Percentiles rank a stretch among this genome's conserved stretches.
Evolutionary conservation across 2,329 filamentous ascomycete genomes (phyloP).

Genomic region (Penicillium sp.): DNA sequence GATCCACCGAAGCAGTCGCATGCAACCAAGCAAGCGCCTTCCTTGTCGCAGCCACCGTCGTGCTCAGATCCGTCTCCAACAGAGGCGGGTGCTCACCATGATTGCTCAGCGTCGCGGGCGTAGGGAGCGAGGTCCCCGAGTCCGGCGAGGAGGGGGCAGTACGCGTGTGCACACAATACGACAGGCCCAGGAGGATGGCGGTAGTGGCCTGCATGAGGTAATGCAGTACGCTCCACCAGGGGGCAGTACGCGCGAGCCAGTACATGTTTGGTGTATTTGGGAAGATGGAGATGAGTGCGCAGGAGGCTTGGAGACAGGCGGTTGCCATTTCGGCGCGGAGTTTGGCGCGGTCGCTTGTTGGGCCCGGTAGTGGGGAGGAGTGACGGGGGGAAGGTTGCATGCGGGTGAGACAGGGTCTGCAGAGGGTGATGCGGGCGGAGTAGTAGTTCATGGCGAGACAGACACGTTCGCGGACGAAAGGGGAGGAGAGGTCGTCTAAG

Average conservation of each 20-base stretch:
- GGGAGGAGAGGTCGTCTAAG: conserved; percentile 12
- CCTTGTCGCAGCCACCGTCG: conserved; percentile 30
- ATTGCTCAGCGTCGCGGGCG: background rate
- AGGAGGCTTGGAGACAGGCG: conserved; percentile 41
- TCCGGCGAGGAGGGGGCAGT: too few species aligned
- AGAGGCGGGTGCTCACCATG: conserved; percentile 13
- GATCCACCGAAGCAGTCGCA: conserved; percentile 31
- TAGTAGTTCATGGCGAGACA: conserved; percentile 44
- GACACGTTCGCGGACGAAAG: conserved; percentile 32
- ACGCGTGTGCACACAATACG: conserved; percentile 14
- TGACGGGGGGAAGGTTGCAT: conserved; percentile 15
- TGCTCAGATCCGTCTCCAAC: conserved; percentile 22
- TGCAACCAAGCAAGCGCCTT: conserved; percentile 43
- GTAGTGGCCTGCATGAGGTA: conserved; percentile 46
- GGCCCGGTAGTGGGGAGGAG: background rate
- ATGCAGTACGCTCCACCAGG: conserved; percentile 47
- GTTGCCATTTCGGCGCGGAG: conserved; percentile 30
- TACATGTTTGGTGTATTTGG: conserved; percentile 36
- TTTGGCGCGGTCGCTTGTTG: background rate
- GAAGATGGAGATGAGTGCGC: conserved; percentile 38
- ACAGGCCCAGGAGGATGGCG: conserved; percentile 42
- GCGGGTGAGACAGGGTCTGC: conserved; percentile 44
- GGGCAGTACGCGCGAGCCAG: conserved; percentile 36
- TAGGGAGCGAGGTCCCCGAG: too few species aligned
- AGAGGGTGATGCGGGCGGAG: conserved; percentile 41